These are phyloP conservation scores for Nannochloris sp. DNA, from an alignment of 139 green algal species.

Conservation along the genomic window DNA sequence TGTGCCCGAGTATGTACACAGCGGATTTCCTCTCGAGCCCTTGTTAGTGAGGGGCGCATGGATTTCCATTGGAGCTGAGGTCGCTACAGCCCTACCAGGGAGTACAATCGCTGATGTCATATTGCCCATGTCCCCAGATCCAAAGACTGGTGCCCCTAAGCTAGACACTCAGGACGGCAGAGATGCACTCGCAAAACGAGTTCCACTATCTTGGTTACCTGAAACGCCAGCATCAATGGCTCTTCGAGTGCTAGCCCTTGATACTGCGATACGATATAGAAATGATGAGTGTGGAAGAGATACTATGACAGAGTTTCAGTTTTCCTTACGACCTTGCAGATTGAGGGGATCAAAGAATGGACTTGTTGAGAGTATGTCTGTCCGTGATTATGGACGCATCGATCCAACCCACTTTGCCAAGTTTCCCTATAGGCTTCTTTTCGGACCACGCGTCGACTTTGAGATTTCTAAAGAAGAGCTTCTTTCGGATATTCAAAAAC, in stretches of 20 bases:
- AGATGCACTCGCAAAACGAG: not conserved
- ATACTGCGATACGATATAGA: slow-evolving; percentile 51
- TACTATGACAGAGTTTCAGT: not conserved
- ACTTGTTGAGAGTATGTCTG: not conserved
- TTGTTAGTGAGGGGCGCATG: slow-evolving; percentile 49
- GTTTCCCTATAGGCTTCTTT: slow-evolving; percentile 25
- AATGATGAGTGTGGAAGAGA: slow-evolving; percentile 1
- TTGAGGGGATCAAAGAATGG: not conserved
- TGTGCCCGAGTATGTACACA: slow-evolving; percentile 9
- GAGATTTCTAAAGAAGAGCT: slow-evolving; percentile 21
- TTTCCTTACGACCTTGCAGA: slow-evolving; percentile 2
- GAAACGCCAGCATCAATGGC: slow-evolving; percentile 50
- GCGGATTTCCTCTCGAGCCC: slow-evolving; percentile 15
- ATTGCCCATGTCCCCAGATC: not conserved
- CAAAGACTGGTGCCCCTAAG: not conserved
- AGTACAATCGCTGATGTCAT: slow-evolving; percentile 8
- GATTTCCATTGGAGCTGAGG: slow-evolving; percentile 36
- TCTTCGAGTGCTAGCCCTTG: slow-evolving; percentile 56
- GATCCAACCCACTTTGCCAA: slow-evolving; percentile 25
- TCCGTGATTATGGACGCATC: slow-evolving; percentile 11
- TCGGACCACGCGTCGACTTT: slow-evolving; percentile 21
- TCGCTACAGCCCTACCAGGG: slow-evolving; percentile 22
- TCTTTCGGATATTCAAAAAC: slow-evolving; percentile 10
- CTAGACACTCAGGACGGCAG: not conserved
- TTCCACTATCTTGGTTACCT: slow-evolving; percentile 66